Conservation (phyloP, 768 basidiomycete genomes). For the Boletus fagicola region DNA sequence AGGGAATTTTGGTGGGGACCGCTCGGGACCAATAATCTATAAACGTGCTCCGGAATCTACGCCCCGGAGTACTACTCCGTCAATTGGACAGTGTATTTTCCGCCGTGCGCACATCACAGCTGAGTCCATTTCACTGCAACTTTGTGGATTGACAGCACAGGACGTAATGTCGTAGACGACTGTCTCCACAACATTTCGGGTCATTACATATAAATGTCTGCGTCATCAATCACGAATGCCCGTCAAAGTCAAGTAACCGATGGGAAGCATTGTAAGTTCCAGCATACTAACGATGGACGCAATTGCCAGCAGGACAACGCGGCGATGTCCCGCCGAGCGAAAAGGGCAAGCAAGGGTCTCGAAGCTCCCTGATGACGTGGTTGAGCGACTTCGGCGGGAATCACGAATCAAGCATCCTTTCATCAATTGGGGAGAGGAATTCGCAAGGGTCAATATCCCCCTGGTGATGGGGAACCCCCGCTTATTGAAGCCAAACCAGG, state of each 20-base stretch:
- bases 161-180: too few species aligned
- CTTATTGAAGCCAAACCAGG: not conserved
- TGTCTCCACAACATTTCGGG: not conserved
- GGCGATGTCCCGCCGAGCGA: not conserved
- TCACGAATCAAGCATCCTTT: not conserved
- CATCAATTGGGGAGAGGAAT: not conserved
- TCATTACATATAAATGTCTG: not conserved
- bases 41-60: too few species aligned
- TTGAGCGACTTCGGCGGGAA: not conserved
- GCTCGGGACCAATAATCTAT: too few species aligned
- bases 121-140: too few species aligned
- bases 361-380: not conserved
- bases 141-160: too few species aligned
- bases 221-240: not conserved
- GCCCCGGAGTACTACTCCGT: too few species aligned
- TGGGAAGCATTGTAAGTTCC: slow-evolving; percentile 8
- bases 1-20: not conserved
- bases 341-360: not conserved
- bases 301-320: slow-evolving; percentile 3
- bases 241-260: slow-evolving; percentile 3
- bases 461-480: not conserved
- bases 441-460: not conserved
- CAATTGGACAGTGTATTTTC: too few species aligned
- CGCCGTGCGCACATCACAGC: too few species aligned
- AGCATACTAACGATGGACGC: not conserved